Conservation (phyloP, 1,139 yeast species). For the Lodderomyces theae region DNA sequence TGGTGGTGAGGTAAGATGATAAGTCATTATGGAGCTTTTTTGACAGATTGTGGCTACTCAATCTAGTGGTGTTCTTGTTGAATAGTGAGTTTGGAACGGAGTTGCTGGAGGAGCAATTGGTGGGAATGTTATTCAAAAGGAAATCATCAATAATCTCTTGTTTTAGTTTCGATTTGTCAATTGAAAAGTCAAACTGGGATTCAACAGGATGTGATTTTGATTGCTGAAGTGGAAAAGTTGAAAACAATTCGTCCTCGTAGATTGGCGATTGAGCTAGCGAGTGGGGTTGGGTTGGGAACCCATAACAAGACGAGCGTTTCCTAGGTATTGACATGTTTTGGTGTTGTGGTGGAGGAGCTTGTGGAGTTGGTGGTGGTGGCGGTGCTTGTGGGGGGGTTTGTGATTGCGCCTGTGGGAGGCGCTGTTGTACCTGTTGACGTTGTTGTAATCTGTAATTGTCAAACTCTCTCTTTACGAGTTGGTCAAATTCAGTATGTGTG, state of each 20-base stretch:
- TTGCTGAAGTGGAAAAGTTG: conserved; percentile 11
- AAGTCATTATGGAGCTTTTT: conserved; percentile 3
- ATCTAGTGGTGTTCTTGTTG: conserved; percentile 3
- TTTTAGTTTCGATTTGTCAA: conserved; percentile 33
- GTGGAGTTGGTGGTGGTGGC: conserved; percentile 1
- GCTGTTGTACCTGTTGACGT: not conserved
- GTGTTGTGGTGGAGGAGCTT: conserved; percentile 3
- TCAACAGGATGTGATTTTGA: conserved; percentile 13
- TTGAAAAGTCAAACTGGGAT: conserved; percentile 4
- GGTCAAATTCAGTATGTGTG: not conserved
- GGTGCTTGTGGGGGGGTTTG: not conserved
- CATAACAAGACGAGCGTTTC: not conserved
- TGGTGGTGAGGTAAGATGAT: conserved; percentile 9
- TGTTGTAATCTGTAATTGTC: not conserved
- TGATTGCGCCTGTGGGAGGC: not conserved
- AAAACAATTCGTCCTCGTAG: conserved; percentile 3
- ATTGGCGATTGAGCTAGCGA: conserved; percentile 9
- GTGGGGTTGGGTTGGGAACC: conserved; percentile 6
- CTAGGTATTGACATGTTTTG: not conserved
- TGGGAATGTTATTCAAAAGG: conserved; percentile 36
- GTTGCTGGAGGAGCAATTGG: conserved; percentile 7
- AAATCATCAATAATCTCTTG: conserved; percentile 45
- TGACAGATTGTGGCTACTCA: conserved; percentile 1
- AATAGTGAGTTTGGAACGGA: not conserved
- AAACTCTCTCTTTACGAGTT: not conserved